Conservation (phyloP, 257 asterid species). For the Scutellaria barbata region DNA sequence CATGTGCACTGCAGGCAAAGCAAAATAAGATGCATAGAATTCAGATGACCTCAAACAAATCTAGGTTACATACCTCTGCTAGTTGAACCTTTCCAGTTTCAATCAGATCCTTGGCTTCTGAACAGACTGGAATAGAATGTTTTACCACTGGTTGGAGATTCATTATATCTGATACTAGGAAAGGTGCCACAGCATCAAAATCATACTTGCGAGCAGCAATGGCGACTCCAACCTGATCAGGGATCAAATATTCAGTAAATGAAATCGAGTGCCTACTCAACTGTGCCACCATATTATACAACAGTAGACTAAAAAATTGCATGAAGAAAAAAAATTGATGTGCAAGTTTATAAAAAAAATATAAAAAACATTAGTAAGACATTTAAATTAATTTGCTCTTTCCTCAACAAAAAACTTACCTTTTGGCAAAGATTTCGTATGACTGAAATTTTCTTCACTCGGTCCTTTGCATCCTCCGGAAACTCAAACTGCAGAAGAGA, state of each 20-base stretch:
- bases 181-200: constrained; percentile 68
- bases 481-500: constrained; percentile 67
- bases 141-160: constrained; percentile 90
- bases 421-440: constrained; percentile 83
- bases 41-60: background rate
- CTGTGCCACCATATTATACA: background rate
- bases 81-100: constrained; percentile 94
- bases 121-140: constrained; percentile 92
- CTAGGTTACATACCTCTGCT: constrained; percentile 70
- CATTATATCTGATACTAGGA: constrained; percentile 78
- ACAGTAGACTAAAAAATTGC: background rate
- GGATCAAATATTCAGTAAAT: background rate
- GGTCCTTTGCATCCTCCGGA: constrained; percentile 65
- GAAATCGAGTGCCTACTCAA: background rate
- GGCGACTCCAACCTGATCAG: constrained; percentile 79
- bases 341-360: background rate
- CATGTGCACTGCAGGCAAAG: background rate
- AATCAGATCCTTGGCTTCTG: constrained; percentile 93
- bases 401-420: constrained; percentile 45
- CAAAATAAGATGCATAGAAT: background rate
- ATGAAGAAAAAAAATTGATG: background rate
- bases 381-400: background rate
- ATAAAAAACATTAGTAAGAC: background rate
- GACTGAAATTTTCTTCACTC: constrained; percentile 75
- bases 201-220: constrained; percentile 84